These are phyloP conservation scores for Lathyrus sativus DNA, from an alignment of 306 rosid species.

Conservation along the genomic window DNA sequence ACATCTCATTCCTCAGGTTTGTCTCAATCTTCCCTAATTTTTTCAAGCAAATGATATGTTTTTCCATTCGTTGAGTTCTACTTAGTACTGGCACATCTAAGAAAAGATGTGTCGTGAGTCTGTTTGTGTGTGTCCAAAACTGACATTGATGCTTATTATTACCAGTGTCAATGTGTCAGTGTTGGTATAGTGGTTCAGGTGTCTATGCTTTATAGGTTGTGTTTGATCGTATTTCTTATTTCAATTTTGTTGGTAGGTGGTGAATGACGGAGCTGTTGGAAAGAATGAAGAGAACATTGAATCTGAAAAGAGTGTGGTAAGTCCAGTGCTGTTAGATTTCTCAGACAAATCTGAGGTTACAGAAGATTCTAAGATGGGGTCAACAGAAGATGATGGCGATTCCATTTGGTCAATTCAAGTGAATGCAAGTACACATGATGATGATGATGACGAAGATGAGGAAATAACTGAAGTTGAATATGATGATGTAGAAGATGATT, in stretches of 20 bases:
- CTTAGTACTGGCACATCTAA: no score
- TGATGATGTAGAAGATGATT: conserved; percentile 28
- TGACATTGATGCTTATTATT: no score
- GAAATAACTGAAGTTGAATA: conserved; percentile 36
- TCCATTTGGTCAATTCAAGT: conserved; percentile 92
- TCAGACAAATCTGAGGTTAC: conserved; percentile 68
- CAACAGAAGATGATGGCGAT: conserved; percentile 69
- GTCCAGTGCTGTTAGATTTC: conserved; percentile 74
- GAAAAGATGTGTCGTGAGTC: no score
- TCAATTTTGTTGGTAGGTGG: conserved; percentile 38
- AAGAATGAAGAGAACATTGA: conserved; percentile 51
- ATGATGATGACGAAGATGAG: conserved; percentile 59
- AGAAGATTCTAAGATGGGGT: conserved; percentile 42
- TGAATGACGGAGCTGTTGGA: conserved; percentile 45
- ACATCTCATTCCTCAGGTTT: conserved; percentile 66
- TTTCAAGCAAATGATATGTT: no score
- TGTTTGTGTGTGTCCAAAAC: no score
- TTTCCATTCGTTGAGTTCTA: no score
- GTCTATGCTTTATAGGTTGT: no score
- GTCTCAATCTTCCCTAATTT: background rate
- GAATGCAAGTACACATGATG: conserved; percentile 68
- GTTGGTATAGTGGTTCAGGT: no score
- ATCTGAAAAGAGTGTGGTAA: conserved; percentile 60
- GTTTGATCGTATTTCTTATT: conserved; percentile 29
- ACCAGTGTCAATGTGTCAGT: no score